Evolutionary conservation across 768 basidiomycete species (phyloP), one percentile per base, ranked within the genome.

Genomic region (Exidia glandulosa): DNA sequence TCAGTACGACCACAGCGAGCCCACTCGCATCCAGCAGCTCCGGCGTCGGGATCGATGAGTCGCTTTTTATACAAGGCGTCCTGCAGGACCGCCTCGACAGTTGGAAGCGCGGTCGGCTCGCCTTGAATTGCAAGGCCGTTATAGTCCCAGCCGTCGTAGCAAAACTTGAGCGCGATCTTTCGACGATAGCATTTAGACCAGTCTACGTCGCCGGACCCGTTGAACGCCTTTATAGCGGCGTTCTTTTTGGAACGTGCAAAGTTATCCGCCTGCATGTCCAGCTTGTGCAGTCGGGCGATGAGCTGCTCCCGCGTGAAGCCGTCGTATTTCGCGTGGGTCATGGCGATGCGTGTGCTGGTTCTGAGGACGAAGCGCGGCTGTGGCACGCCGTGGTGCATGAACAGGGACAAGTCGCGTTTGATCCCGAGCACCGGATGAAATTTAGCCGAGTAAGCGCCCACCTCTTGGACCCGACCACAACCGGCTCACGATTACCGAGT

Each of bases 1-100:
- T 99, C 96, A 30, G 96, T 98, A 67, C 96, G 74, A 13, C 96
- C 95, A 71, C 96, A 97, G 64, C 83, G 80, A 68, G 89, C 85
- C 85, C 90, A 98, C 34, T 83, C 89, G 67, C 92, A 94, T 0
- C 90, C 94, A 16, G 94, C 87, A 59, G 88, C 75, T 3, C 91
- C 90, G 3, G 74, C 79, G 2, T 78, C 81, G 1, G 77, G 77
- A 67, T 95, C 90, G 12, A 98, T 81, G 48, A 99, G 75, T 56
- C 84, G 78, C 0, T 89, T 81, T 64, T 86, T 85, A 41, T 81
- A 85, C 60, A 98, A 75, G 0, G 92, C 92, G 33, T 81, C 80
- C 61, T 91, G 88, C 25, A 99, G 72, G 3, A 90, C 87, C 16
- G 81, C 86, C 70, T 99, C 96, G 7, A 99, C 96, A 0, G 95